Percentiles rank a stretch among this genome's conserved stretches.
phyloP scores from a whole-genome alignment of 202 grass and related monocot species.

The Setaria italica region DNA sequence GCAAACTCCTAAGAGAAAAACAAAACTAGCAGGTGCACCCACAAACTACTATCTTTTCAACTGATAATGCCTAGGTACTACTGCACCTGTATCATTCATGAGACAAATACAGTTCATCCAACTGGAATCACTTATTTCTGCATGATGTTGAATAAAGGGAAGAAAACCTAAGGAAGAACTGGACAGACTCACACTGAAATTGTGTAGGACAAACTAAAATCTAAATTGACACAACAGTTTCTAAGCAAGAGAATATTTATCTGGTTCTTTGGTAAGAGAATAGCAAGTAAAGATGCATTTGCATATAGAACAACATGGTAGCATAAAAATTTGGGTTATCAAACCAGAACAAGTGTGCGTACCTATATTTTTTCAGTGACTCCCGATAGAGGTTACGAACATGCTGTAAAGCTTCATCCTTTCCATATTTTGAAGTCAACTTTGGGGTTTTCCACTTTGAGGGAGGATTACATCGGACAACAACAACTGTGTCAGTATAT shows the following conservation, averaged over 20 bases:
- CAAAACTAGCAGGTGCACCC: not conserved
- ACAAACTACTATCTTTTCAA: not conserved
- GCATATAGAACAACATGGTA: not conserved
- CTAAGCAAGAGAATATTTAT: not conserved
- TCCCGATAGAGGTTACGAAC: conserved; percentile 73
- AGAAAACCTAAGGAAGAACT: not conserved
- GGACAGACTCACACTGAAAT: not conserved
- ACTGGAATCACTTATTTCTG: not conserved
- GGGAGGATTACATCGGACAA: conserved; percentile 80
- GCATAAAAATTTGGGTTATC: conserved; percentile 21
- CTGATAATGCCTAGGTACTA: not conserved
- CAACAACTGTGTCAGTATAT: conserved; percentile 78
- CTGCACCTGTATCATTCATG: not conserved
- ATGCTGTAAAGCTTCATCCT: conserved; percentile 78
- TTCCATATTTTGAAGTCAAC: conserved; percentile 69
- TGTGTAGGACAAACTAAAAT: not conserved
- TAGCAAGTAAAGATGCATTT: conserved; percentile 1
- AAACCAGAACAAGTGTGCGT: conserved; percentile 30
- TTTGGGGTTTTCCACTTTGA: conserved; percentile 81
- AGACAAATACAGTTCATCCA: not conserved
- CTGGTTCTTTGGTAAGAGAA: not conserved
- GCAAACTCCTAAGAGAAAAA: not conserved
- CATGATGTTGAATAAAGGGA: not conserved
- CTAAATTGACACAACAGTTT: not conserved
- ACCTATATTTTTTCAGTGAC: conserved; percentile 83